These are phyloP conservation scores for Pseudonectria foliicola DNA, from an alignment of 2,329 filamentous ascomycete species.

Conservation along the genomic window DNA sequence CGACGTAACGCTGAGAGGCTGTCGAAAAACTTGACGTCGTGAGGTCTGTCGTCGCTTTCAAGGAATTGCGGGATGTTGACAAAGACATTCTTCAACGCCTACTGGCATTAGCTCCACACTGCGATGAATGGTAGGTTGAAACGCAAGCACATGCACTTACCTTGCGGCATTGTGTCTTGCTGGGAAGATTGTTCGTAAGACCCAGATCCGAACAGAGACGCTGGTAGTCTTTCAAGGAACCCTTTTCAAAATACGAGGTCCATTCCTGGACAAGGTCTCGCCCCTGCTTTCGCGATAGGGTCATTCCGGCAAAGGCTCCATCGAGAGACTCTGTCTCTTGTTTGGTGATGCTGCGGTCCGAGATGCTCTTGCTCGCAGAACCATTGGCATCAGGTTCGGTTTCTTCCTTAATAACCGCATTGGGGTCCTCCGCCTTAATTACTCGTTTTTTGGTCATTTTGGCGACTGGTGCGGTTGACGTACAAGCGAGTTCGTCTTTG, in stretches of 20 bases:
- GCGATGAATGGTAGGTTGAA: background rate
- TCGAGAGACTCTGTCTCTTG: background rate
- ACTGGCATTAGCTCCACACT: too few relatives aligned
- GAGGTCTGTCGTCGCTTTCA: slow-evolving; percentile 20
- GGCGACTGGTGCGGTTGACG: too few relatives aligned
- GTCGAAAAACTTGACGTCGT: slow-evolving; percentile 25
- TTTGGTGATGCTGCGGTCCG: too few relatives aligned
- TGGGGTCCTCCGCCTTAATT: too few relatives aligned
- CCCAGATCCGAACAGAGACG: slow-evolving; percentile 37
- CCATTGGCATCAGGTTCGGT: too few relatives aligned
- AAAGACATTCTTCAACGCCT: slow-evolving; percentile 36
- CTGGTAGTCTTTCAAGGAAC: slow-evolving; percentile 36
- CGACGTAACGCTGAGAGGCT: slow-evolving; percentile 23
- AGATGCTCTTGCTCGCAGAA: too few relatives aligned
- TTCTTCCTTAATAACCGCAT: too few relatives aligned
- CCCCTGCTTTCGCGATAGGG: too few relatives aligned
- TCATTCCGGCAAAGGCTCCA: too few relatives aligned
- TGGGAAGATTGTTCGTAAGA: slow-evolving; percentile 28
- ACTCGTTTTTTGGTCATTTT: too few relatives aligned
- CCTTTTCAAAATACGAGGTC: slow-evolving; percentile 24
- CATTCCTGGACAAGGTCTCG: slow-evolving; percentile 12
- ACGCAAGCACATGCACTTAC: slow-evolving; percentile 21
- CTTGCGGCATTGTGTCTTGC: slow-evolving; percentile 38
- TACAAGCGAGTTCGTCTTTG: too few relatives aligned
- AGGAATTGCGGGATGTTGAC: slow-evolving; percentile 47